phyloP scores from a whole-genome alignment of 345 rosid species.

The Populus pruinosa region DNA sequence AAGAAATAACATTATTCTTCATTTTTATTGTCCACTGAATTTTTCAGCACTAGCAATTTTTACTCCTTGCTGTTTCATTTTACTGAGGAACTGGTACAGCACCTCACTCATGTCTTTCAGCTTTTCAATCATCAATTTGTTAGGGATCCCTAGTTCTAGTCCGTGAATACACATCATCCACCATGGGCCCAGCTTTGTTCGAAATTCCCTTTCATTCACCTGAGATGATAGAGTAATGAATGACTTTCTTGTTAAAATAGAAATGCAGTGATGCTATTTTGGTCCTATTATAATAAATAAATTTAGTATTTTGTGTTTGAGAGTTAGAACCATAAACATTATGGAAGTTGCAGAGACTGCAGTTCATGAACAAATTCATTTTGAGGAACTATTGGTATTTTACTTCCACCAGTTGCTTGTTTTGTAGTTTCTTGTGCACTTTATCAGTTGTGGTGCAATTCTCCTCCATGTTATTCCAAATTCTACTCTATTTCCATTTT shows the following conservation, averaged over 20 bases:
- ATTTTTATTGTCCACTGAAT: too few species aligned
- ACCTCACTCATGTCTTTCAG: too few species aligned
- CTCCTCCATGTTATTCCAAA: not conserved
- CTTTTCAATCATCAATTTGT: too few species aligned
- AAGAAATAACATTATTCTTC: too few species aligned
- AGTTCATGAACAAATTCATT: conserved; percentile 9
- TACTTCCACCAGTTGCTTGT: conserved; percentile 17
- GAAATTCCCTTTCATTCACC: not conserved
- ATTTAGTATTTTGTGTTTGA: too few species aligned
- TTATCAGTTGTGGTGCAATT: conserved; percentile 27
- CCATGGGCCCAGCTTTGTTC: not conserved
- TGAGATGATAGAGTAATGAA: not conserved
- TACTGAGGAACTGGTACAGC: too few species aligned
- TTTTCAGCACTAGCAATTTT: too few species aligned
- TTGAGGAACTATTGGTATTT: conserved; percentile 1
- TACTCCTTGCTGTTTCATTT: too few species aligned
- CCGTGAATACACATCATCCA: too few species aligned
- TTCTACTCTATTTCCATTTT: not conserved
- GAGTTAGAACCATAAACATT: not conserved
- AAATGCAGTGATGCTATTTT: too few species aligned
- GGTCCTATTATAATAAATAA: not conserved
- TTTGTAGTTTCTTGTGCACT: conserved; percentile 9
- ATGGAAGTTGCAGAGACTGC: not conserved
- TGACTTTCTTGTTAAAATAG: not conserved
- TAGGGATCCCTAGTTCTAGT: too few species aligned